Conservation (phyloP, 192 early-diverging fungal genomes). For the Rhizoclosmatium sp. region DNA sequence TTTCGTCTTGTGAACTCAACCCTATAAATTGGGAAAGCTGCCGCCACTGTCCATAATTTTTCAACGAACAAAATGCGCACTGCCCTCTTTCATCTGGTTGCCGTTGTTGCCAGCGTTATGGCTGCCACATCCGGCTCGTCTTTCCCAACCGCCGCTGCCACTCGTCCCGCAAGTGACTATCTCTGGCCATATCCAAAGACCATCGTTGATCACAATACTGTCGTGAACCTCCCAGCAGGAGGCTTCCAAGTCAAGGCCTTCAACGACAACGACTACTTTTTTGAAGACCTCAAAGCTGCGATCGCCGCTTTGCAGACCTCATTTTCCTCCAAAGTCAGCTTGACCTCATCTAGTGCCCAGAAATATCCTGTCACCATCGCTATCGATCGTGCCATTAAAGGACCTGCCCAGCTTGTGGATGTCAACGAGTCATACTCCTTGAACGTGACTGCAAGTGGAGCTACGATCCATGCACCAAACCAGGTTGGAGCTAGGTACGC, state of each 20-base stretch:
- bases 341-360: not conserved
- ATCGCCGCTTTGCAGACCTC: not conserved
- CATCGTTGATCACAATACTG: not conserved
- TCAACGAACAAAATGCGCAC: too few relatives aligned
- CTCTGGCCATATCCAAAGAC: not conserved
- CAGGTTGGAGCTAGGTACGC: constrained; percentile 77
- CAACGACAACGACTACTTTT: constrained; percentile 1
- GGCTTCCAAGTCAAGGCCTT: not conserved
- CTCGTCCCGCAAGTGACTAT: not conserved
- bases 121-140: not conserved
- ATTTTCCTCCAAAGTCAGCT: not conserved
- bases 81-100: too few relatives aligned
- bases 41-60: too few relatives aligned
- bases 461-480: constrained; percentile 52
- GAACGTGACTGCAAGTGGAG: not conserved
- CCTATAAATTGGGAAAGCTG: too few relatives aligned
- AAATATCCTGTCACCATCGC: not conserved
- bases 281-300: not conserved
- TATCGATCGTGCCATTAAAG: not conserved
- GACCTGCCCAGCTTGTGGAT: not conserved
- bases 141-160: not conserved
- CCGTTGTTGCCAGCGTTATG: not conserved
- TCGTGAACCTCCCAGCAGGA: not conserved
- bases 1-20: too few relatives aligned
- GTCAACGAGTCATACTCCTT: constrained; percentile 5